Evolutionary conservation across 495 filamentous ascomycete genomes (phyloP).

Genomic region (Aspergillus saccharolyticus): DNA sequence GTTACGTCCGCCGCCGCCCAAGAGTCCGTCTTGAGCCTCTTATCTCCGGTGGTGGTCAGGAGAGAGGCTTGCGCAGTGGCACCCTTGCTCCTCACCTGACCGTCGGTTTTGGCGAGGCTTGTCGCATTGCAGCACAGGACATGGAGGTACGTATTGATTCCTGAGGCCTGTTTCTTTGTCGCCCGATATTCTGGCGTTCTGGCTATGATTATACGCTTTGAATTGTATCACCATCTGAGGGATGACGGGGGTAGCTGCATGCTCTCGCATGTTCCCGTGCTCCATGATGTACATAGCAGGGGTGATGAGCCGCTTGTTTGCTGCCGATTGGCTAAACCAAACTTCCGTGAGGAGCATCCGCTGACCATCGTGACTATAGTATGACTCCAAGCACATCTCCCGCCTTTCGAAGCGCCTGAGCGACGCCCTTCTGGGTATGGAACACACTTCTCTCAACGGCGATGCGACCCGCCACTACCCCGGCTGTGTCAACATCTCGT

Average conservation of each 20-base stretch:
- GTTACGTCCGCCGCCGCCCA: slow-evolving; percentile 86
- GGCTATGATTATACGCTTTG: slow-evolving; percentile 49
- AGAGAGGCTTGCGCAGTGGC: slow-evolving; percentile 87
- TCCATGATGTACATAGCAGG: slow-evolving; percentile 48
- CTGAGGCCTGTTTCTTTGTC: slow-evolving; percentile 5
- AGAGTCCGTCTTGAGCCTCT: slow-evolving; percentile 92
- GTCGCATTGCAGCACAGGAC: slow-evolving; percentile 83
- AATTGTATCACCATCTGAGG: slow-evolving; percentile 50
- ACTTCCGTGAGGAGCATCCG: not conserved
- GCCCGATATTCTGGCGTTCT: slow-evolving; percentile 9
- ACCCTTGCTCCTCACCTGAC: slow-evolving; percentile 85
- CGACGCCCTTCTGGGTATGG: slow-evolving; percentile 75
- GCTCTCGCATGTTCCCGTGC: slow-evolving; percentile 31
- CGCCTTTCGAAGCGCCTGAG: slow-evolving; percentile 76
- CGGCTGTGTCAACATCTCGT: slow-evolving; percentile 96
- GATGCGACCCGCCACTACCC: slow-evolving; percentile 81
- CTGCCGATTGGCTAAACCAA: not conserved
- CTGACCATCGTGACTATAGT: slow-evolving; percentile 47
- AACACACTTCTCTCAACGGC: slow-evolving; percentile 90
- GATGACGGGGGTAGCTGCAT: slow-evolving; percentile 38
- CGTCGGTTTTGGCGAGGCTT: slow-evolving; percentile 93
- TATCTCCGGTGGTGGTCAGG: slow-evolving; percentile 94
- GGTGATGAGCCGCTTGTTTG: slow-evolving; percentile 39
- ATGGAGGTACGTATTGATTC: slow-evolving; percentile 62
- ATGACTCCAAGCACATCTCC: slow-evolving; percentile 80